These are phyloP conservation scores for Trichoderma hamatum DNA, from an alignment of 2,329 filamentous ascomycete genomes.

Conservation along the genomic window DNA sequence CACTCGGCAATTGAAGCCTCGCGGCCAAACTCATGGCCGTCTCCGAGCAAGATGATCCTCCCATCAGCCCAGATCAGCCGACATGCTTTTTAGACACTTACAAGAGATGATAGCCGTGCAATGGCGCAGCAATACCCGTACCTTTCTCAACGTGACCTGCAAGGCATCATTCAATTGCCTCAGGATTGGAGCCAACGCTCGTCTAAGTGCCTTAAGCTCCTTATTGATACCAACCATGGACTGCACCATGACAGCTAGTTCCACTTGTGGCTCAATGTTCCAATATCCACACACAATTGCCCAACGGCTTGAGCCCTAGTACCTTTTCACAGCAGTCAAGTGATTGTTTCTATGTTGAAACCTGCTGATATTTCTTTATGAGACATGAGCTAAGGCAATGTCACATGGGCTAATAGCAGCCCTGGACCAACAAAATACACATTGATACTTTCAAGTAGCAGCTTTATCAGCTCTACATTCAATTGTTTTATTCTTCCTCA, in stretches of 20 bases:
- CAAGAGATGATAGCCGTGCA: constrained; percentile 1
- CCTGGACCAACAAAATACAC: neutral
- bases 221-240: neutral
- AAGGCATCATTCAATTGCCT: constrained; percentile 13
- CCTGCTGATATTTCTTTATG: neutral
- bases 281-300: constrained; percentile 16
- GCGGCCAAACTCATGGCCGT: neutral
- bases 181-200: neutral
- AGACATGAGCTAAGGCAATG: neutral
- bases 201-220: neutral
- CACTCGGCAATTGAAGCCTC: constrained; percentile 17
- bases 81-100: neutral
- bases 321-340: constrained; percentile 38
- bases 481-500: neutral
- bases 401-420: neutral
- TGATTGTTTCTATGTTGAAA: constrained; percentile 31
- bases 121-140: constrained; percentile 19
- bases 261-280: constrained; percentile 4
- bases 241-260: neutral
- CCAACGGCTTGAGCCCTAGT: constrained; percentile 32
- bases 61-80: constrained; percentile 11
- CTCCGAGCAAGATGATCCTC: constrained; percentile 6
- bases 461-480: neutral
- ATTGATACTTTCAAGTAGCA: neutral
- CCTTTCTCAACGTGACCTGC: neutral